These are phyloP conservation scores for Pyrenophora teres DNA, from an alignment of 2,329 filamentous ascomycete genomes.

Conservation along the genomic window DNA sequence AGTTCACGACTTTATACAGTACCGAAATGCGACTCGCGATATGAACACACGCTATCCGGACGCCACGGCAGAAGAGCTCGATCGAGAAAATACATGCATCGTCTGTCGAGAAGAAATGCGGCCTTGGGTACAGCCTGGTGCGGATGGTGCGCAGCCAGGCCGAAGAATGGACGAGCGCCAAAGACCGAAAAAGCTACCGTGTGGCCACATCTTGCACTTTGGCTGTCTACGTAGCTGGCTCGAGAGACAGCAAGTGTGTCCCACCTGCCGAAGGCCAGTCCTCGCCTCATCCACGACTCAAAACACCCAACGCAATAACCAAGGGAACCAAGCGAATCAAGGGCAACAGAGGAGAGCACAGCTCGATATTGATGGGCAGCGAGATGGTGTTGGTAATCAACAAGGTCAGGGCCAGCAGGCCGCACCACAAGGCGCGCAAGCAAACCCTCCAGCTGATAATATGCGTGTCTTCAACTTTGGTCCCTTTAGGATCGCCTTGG, in stretches of 20 bases:
- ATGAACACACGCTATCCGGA: conserved; percentile 93
- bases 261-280: conserved; percentile 87
- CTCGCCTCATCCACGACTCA: conserved; percentile 50
- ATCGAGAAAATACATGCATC: conserved; percentile 90
- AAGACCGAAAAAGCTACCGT: conserved; percentile 93
- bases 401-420: conserved; percentile 19
- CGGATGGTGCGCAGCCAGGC: conserved; percentile 44
- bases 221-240: conserved; percentile 96
- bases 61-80: conserved; percentile 83
- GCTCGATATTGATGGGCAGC: conserved; percentile 24
- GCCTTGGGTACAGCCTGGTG: conserved; percentile 66
- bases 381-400: conserved; percentile 24
- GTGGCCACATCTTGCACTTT: conserved; percentile 92
- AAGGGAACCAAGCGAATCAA: conserved; percentile 29
- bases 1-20: conserved; percentile 84
- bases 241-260: conserved; percentile 95
- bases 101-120: conserved; percentile 97
- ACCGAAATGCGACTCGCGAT: conserved; percentile 87
- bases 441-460: conserved; percentile 33
- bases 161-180: conserved; percentile 74
- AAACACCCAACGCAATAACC: conserved; percentile 35
- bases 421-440: conserved; percentile 27
- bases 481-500: conserved; percentile 42
- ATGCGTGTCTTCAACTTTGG: conserved; percentile 47
- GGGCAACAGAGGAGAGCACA: conserved; percentile 23